Percentiles rank a stretch among this genome's conserved stretches.
These are phyloP conservation scores for Populus davidiana DNA, from an alignment of 345 rosid species.

Conservation along the genomic window DNA sequence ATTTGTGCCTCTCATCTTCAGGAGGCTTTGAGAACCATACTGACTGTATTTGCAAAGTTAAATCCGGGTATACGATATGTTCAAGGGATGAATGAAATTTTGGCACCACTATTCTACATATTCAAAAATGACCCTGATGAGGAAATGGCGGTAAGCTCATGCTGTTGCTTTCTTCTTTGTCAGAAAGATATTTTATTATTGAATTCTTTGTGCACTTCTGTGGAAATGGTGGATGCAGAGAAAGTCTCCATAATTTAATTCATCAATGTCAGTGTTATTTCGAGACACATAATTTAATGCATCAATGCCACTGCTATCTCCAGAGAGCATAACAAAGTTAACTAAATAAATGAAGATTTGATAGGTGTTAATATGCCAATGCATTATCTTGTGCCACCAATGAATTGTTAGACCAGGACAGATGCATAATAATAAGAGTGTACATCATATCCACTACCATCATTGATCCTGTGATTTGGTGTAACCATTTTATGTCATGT, in stretches of 20 bases:
- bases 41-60: conserved; percentile 83
- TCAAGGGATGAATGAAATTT: conserved; percentile 97
- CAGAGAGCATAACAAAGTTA: background rate
- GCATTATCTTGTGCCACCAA: background rate
- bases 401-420: background rate
- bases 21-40: conserved; percentile 78
- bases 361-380: background rate
- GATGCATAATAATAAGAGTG: background rate
- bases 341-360: background rate
- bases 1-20: conserved; percentile 32
- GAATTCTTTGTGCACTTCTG: background rate
- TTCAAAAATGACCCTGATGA: conserved; percentile 78
- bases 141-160: conserved; percentile 54
- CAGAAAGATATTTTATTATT: background rate
- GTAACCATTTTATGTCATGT: background rate
- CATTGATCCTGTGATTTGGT: background rate
- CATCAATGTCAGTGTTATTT: background rate
- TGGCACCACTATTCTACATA: conserved; percentile 86
- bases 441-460: background rate
- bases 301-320: background rate
- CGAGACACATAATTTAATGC: background rate
- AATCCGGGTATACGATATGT: conserved; percentile 98
- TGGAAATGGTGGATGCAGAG: background rate
- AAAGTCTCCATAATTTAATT: background rate
- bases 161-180: background rate